Evolutionary conservation across 345 rosid genomes (phyloP).

Genomic region (Anacardium occidentale): DNA sequence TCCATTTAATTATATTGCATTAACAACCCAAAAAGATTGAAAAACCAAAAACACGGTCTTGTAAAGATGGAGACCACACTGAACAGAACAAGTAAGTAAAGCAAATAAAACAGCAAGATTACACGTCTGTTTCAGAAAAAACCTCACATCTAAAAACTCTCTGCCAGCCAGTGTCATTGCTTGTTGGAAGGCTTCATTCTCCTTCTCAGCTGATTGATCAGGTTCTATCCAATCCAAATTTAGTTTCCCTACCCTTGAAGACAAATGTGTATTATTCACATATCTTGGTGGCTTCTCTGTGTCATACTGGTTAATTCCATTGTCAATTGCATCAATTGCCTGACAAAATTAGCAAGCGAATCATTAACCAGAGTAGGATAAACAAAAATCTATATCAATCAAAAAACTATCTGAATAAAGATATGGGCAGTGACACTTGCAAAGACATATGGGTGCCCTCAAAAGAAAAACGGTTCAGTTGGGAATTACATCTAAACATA

Average conservation of each 20-base stretch:
- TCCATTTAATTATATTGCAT: not conserved
- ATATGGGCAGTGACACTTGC: not conserved
- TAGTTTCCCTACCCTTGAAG: slow-evolving; percentile 81
- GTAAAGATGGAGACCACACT: not conserved
- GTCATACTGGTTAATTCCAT: slow-evolving; percentile 78
- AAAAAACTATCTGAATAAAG: not conserved
- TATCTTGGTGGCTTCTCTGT: slow-evolving; percentile 82
- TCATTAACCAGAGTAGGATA: not conserved
- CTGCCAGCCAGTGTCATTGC: slow-evolving; percentile 82
- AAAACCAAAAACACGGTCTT: not conserved
- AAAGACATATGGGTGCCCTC: not conserved
- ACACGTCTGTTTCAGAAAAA: slow-evolving; percentile 10
- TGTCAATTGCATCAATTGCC: slow-evolving; percentile 91
- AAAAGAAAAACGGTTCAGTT: not conserved
- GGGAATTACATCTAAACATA: not conserved
- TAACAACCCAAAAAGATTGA: not conserved
- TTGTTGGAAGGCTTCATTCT: slow-evolving; percentile 74
- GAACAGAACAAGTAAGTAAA: not conserved
- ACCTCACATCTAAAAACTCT: slow-evolving; percentile 78
- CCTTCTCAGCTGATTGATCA: slow-evolving; percentile 83
- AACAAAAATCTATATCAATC: not conserved
- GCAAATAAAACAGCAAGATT: not conserved
- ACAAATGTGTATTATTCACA: slow-evolving; percentile 80
- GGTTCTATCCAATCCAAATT: slow-evolving; percentile 92
- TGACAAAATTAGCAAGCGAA: slow-evolving; percentile 16